Evolutionary conservation across 305 asterid species (phyloP).

Genomic region (Ilex paraguariensis): DNA sequence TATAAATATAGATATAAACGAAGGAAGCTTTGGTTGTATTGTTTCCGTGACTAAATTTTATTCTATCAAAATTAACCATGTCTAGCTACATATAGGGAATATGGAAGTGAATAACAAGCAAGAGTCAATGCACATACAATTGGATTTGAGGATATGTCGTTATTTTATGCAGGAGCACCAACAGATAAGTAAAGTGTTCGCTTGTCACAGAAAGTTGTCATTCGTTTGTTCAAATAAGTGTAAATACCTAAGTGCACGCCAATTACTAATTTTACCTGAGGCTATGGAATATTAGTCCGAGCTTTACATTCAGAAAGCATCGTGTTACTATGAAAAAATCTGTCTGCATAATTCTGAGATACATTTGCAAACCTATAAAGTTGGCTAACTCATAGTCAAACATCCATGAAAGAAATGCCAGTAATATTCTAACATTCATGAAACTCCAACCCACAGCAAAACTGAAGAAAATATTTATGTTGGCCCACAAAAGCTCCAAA

Average conservation of each 20-base stretch:
- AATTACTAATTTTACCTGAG: conserved; percentile 52
- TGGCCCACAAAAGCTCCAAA: too few relatives aligned
- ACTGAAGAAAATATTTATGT: conserved; percentile 1
- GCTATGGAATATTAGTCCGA: conserved; percentile 75
- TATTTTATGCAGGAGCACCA: conserved; percentile 79
- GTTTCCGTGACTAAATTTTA: too few relatives aligned
- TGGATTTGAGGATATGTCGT: too few relatives aligned
- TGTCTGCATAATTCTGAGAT: conserved; percentile 91
- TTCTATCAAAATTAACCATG: too few relatives aligned
- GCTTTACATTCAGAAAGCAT: conserved; percentile 72
- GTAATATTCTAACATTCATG: too few relatives aligned
- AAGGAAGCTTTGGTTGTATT: too few relatives aligned
- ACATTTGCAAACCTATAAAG: conserved; percentile 86
- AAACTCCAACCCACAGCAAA: conserved; percentile 1
- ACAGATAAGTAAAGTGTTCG: conserved; percentile 91
- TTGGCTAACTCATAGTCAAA: neutral
- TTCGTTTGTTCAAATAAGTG: neutral
- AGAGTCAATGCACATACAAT: too few relatives aligned
- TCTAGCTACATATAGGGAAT: too few relatives aligned
- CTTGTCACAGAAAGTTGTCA: neutral
- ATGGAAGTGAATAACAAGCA: too few relatives aligned
- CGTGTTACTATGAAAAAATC: conserved; percentile 51
- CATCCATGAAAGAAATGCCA: too few relatives aligned
- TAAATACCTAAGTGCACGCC: neutral
- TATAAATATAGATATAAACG: too few relatives aligned